Evolutionary conservation across 805 yeast genomes (phyloP).

Genomic region (Myxozyma kluyveri): DNA sequence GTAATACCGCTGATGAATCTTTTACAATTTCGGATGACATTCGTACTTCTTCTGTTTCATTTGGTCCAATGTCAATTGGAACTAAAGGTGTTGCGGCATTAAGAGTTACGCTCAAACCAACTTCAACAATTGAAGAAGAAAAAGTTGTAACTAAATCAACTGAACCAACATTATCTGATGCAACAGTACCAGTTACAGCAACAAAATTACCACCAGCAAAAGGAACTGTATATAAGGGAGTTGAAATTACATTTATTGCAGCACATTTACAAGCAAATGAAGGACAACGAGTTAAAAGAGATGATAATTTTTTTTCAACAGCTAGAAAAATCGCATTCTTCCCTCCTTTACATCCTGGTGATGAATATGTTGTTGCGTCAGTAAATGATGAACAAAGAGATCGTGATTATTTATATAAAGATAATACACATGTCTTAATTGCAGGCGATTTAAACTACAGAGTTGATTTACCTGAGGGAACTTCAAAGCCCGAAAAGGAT

Average conservation of each 20-base stretch:
- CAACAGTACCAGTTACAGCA: slow-evolving; percentile 2
- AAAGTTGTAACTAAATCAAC: background rate
- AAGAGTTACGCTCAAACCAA: slow-evolving; percentile 43
- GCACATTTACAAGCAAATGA: slow-evolving; percentile 80
- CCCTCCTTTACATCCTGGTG: slow-evolving; percentile 31
- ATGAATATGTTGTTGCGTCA: slow-evolving; percentile 14
- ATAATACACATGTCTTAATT: slow-evolving; percentile 59
- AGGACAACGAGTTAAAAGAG: slow-evolving; percentile 56
- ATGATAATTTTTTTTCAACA: slow-evolving; percentile 50
- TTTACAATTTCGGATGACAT: slow-evolving; percentile 32
- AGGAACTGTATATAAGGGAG: slow-evolving; percentile 3
- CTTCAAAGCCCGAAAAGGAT: background rate
- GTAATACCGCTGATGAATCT: background rate
- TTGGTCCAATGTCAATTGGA: slow-evolving; percentile 59
- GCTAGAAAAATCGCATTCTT: slow-evolving; percentile 56
- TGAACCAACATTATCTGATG: background rate
- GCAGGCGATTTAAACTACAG: slow-evolving; percentile 89
- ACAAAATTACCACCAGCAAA: slow-evolving; percentile 9
- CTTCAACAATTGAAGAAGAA: background rate
- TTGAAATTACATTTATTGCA: slow-evolving; percentile 58
- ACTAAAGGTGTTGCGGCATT: slow-evolving; percentile 74
- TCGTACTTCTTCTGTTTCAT: slow-evolving; percentile 29
- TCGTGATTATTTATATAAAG: slow-evolving; percentile 52
- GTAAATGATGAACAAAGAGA: slow-evolving; percentile 31
- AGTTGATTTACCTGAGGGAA: slow-evolving; percentile 25